phyloP scores from a whole-genome alignment of 2,329 filamentous ascomycete species.

The Anisogramma anomala region DNA sequence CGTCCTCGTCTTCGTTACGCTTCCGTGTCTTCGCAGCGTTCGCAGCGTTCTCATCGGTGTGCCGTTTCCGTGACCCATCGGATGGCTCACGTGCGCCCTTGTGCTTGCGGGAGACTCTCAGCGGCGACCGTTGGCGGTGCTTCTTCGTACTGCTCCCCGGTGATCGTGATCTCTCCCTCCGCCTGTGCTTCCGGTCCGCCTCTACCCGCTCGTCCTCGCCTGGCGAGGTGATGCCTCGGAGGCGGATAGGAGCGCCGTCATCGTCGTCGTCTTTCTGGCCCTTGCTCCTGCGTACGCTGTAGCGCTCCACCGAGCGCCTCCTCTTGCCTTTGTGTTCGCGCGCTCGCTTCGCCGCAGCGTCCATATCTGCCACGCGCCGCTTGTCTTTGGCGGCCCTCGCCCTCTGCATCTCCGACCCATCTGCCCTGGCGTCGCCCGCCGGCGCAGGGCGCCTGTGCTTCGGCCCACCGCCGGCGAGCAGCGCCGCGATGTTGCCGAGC shows the following conservation, averaged over 20 bases:
- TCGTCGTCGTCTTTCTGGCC: not conserved
- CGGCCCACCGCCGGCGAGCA: constrained; percentile 33
- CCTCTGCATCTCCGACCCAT: constrained; percentile 5
- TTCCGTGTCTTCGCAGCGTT: no score
- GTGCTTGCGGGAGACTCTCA: not conserved
- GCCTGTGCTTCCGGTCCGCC: constrained; percentile 4
- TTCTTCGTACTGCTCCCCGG: constrained; percentile 9
- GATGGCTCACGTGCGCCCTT: not conserved
- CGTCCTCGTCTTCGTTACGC: constrained; percentile 1
- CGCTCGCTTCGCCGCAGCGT: constrained; percentile 6
- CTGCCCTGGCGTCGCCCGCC: constrained; percentile 14
- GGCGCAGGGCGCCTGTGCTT: constrained; percentile 22
- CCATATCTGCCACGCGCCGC: constrained; percentile 8
- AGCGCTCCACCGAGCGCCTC: constrained; percentile 11
- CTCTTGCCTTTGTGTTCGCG: constrained; percentile 7
- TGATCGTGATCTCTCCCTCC: constrained; percentile 10
- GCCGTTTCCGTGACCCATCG: not conserved
- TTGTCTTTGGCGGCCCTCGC: constrained; percentile 10
- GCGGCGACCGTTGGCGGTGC: constrained; percentile 11
- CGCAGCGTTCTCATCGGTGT: not conserved
- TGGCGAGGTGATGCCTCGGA: constrained; percentile 19
- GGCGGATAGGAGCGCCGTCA: constrained; percentile 1
- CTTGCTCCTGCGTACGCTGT: constrained; percentile 4
- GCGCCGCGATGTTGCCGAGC: constrained; percentile 49
- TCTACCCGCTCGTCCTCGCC: constrained; percentile 16